Base-by-base conservation (phyloP, 306 rosid genomes). In the Hippophae rhamnoides region DNA sequence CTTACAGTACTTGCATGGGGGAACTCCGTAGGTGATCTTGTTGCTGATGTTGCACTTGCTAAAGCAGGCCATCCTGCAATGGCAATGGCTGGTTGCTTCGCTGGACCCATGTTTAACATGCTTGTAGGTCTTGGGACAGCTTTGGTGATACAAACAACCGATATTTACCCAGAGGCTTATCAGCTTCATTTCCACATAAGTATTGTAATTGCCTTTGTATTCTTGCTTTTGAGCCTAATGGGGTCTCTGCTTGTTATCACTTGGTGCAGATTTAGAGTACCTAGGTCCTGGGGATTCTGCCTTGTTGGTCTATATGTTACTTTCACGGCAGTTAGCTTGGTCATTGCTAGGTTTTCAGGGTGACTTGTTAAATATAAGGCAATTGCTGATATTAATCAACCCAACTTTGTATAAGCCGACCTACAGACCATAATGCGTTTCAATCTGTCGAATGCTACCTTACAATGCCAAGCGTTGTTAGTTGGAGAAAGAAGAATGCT, bases 31-130 rank as follows among this genome's bases (percentile, higher is more conserved):
- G 96, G 99, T 65, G 96, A 92, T 74, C 95, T 92, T 14, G 96
- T 85, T 49, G 99, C 99, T 10, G 96, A 92, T 69, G 96, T 92
- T 45, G 93, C 96, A 6, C 75, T 87, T 56, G 95, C 99, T 47
- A 92, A 88, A 81, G 93, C 99, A 7, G 96, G 96, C 62, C 95
- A 92, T 74, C 99, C 99, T 0, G 89, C 83, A 13, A 78, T 92
- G 89, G 99, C 99, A 62, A 80, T 92, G 99, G 99, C 99, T 2
- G 96, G 96, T 10, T 92, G 95, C 78, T 92, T 92, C 64, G 99
- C 93, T 0, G 99, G 96, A 59, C 99, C 99, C 11, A 88, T 88
- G 99, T 92, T 92, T 56, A 92, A 88, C 81, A 92, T 92, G 99
- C 96, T 92, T 13, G 76, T 92, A 11, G 99, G 99, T 60, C 99